Conservation (phyloP, 2,329 filamentous ascomycete genomes). For the Fusarium ramigenum region DNA sequence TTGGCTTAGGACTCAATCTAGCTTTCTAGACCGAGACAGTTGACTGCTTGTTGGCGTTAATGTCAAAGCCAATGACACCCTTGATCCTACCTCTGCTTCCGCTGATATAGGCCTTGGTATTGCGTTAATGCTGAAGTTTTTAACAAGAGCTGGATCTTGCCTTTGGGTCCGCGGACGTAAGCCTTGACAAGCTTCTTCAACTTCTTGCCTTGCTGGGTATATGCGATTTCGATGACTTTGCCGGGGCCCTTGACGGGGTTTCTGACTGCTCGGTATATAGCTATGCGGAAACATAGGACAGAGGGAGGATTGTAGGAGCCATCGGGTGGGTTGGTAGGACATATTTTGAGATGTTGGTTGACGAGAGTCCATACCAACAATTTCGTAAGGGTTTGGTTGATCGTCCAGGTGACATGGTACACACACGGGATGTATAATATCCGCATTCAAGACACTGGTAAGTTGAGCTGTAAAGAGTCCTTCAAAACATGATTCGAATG, state of each 20-base stretch:
- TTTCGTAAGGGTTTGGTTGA: too few relatives aligned
- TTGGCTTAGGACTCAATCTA: too few relatives aligned
- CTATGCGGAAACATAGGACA: too few relatives aligned
- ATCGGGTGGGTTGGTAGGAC: background rate
- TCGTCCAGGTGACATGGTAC: too few relatives aligned
- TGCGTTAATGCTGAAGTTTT: too few relatives aligned
- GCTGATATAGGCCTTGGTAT: accelerated
- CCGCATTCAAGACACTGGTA: too few relatives aligned
- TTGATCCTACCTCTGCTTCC: background rate
- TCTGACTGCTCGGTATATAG: background rate
- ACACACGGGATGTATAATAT: background rate
- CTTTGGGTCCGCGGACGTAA: too few relatives aligned
- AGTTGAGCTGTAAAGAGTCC: background rate
- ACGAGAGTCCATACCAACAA: background rate
- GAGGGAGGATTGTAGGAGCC: accelerated
- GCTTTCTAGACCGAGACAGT: too few relatives aligned
- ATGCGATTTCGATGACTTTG: background rate
- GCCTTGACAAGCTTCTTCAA: background rate
- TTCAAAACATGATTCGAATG: background rate
- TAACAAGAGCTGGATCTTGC: too few relatives aligned
- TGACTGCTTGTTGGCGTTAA: too few relatives aligned
- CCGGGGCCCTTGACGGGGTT: background rate
- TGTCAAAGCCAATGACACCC: too few relatives aligned
- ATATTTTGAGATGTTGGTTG: background rate
- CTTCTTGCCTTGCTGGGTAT: background rate